A percentile compares a stretch with the other conserved stretches of the same genome.
Conservation (phyloP, 2,329 filamentous ascomycete species). For the Pseudogymnoascus sp. region DNA sequence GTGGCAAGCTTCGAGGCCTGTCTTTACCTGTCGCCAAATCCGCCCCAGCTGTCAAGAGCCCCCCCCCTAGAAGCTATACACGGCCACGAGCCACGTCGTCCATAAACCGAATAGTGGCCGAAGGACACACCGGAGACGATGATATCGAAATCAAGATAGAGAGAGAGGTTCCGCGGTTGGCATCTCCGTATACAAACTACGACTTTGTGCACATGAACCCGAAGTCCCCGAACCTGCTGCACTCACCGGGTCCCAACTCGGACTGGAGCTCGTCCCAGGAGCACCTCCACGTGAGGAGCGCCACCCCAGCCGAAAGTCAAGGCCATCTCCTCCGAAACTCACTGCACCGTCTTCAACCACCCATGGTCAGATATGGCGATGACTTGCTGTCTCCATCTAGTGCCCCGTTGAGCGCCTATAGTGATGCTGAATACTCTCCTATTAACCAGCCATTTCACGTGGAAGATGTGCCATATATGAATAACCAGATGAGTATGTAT, state of each 20-base stretch:
- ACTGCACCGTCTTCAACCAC: slow-evolving; percentile 40
- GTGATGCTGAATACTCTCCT: slow-evolving; percentile 48
- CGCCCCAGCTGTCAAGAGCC: slow-evolving; percentile 35
- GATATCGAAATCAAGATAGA: slow-evolving; percentile 27
- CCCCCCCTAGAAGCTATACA: slow-evolving; percentile 16
- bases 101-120: slow-evolving; percentile 15
- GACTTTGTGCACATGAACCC: slow-evolving; percentile 34
- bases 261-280: slow-evolving; percentile 27
- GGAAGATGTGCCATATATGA: slow-evolving; percentile 48
- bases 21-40: slow-evolving; percentile 64
- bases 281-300: slow-evolving; percentile 15
- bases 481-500: slow-evolving; percentile 49
- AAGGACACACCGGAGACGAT: slow-evolving; percentile 17
- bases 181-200: slow-evolving; percentile 29
- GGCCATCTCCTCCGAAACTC: slow-evolving; percentile 39
- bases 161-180: slow-evolving; percentile 6
- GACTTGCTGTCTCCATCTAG: slow-evolving; percentile 24
- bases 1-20: slow-evolving; percentile 85
- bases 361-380: slow-evolving; percentile 34
- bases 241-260: slow-evolving; percentile 16
- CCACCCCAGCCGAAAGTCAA: slow-evolving; percentile 21
- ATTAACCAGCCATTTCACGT: slow-evolving; percentile 45
- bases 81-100: slow-evolving; percentile 24
- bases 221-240: slow-evolving; percentile 19
- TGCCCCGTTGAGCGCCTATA: slow-evolving; percentile 45